phyloP scores from a whole-genome alignment of 768 basidiomycete species.

The Pulveroboletus ravenelii region DNA sequence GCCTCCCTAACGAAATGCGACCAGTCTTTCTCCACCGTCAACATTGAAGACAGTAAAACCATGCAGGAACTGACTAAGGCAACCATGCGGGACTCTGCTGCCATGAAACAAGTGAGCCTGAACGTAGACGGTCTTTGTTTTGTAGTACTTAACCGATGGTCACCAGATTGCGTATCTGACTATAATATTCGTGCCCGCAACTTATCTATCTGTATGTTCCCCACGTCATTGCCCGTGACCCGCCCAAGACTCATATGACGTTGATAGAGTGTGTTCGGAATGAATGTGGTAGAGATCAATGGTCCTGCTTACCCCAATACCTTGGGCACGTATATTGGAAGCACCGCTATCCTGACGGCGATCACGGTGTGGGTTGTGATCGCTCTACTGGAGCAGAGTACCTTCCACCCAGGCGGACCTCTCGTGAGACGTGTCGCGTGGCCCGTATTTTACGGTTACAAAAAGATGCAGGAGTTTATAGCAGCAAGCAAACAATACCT shows the following conservation, averaged over 20 bases:
- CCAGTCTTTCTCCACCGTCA: slow-evolving; percentile 58
- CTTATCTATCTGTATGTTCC: slow-evolving; percentile 34
- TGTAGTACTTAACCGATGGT: neutral
- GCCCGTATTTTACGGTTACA: slow-evolving; percentile 13
- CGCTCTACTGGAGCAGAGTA: slow-evolving; percentile 39
- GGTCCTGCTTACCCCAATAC: slow-evolving; percentile 20
- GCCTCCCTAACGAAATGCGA: neutral
- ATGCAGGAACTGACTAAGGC: slow-evolving; percentile 50
- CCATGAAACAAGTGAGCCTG: slow-evolving; percentile 31
- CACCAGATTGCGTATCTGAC: slow-evolving; percentile 52
- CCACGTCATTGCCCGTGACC: no score
- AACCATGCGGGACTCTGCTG: slow-evolving; percentile 38
- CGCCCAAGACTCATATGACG: neutral
- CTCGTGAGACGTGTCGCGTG: slow-evolving; percentile 15
- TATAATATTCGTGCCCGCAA: slow-evolving; percentile 58
- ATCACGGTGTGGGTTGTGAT: slow-evolving; percentile 54
- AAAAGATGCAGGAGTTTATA: neutral
- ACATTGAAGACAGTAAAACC: slow-evolving; percentile 51
- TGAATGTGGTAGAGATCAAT: slow-evolving; percentile 32
- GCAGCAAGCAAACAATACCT: neutral
- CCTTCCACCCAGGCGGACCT: slow-evolving; percentile 14
- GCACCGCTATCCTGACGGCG: slow-evolving; percentile 46
- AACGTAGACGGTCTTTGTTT: neutral
- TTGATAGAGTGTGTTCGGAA: slow-evolving; percentile 31
- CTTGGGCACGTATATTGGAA: slow-evolving; percentile 37